Base-by-base conservation (phyloP, 148 eudicot genomes). In the Nyssa sinensis region DNA sequence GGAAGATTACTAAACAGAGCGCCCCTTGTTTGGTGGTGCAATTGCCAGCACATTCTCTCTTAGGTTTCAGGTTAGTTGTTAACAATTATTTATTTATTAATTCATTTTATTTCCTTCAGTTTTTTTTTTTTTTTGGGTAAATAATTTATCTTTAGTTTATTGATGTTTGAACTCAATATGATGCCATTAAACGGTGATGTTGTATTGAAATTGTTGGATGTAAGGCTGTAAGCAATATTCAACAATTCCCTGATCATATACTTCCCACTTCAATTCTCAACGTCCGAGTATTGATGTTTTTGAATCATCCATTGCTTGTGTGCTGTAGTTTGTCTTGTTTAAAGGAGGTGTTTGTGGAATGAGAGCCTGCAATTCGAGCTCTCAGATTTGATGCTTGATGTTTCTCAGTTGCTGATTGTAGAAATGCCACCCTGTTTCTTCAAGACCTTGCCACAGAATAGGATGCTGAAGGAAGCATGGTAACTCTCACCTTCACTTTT, bases 221-320 rank as follows among this genome's bases (percentile, higher is more conserved):
- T 92, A 23, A 92, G 98, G 98, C 92, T 85, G 87, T 92, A 23
- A 92, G 96, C 78, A 79, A 86, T 77, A 71, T 94, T 28, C 83
- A 93, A 41, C 76, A 91, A 80, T 91, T 91, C 51, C 98, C 98
- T 73, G 97, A 94, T 84, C 89, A 94, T 69, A 95, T 90, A 94
- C 94, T 94, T 81, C 14, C 78, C 5, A 44, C 16, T 44, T 44
- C 6, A 3, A 13, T 12, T 39, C 44, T 39, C 49, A 64, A 31
- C n/a, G 25, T 64, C 10, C 41, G 60, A 5, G 7, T 53, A 12
- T 34, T 19, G 23, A 35, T 21, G 25, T 39, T 55, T 67, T 9
- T 30, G 1, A 23, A 44, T 72, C 66, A 32, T 75, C 53, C 32
- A 63, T 5, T 44, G 16, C 16, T 72, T 77, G 41, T 14, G 10